phyloP scores from a whole-genome alignment of 495 filamentous ascomycete genomes.

The Aspergillus cristatus region DNA sequence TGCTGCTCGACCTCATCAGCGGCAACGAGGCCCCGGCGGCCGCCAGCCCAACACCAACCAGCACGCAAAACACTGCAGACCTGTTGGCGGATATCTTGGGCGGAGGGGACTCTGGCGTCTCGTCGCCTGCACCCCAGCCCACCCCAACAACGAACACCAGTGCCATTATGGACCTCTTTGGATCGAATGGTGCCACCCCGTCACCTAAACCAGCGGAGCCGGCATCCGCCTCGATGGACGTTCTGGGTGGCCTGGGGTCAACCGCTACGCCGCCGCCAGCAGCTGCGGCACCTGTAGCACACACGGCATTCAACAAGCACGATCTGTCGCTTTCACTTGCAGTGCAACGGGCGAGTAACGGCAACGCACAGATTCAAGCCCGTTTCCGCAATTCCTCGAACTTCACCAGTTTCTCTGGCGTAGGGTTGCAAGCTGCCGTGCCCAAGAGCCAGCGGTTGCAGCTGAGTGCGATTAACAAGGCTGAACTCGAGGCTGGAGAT shows the following conservation, averaged over 20 bases:
- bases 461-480: constrained; percentile 73
- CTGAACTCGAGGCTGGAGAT: constrained; percentile 63
- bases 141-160: constrained; percentile 48
- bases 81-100: constrained; percentile 76
- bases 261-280: constrained; percentile 27
- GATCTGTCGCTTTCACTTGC: constrained; percentile 70
- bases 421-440: constrained; percentile 86
- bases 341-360: constrained; percentile 68
- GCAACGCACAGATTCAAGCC: constrained; percentile 62
- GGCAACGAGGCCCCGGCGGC: constrained; percentile 54
- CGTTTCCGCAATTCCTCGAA: constrained; percentile 71
- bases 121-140: constrained; percentile 47
- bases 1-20: constrained; percentile 87
- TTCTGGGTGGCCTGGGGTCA: constrained; percentile 36
- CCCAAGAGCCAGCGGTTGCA: constrained; percentile 92
- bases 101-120: constrained; percentile 36
- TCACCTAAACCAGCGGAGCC: constrained; percentile 25
- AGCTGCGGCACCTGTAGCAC: constrained; percentile 32
- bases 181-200: constrained; percentile 33
- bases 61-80: constrained; percentile 70
- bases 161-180: constrained; percentile 81
- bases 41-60: constrained; percentile 46
- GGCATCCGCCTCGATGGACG: constrained; percentile 38
- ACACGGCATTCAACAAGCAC: constrained; percentile 79
- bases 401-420: constrained; percentile 52